Conservation (phyloP, 495 filamentous ascomycete species). For the Cercophora sp. region DNA sequence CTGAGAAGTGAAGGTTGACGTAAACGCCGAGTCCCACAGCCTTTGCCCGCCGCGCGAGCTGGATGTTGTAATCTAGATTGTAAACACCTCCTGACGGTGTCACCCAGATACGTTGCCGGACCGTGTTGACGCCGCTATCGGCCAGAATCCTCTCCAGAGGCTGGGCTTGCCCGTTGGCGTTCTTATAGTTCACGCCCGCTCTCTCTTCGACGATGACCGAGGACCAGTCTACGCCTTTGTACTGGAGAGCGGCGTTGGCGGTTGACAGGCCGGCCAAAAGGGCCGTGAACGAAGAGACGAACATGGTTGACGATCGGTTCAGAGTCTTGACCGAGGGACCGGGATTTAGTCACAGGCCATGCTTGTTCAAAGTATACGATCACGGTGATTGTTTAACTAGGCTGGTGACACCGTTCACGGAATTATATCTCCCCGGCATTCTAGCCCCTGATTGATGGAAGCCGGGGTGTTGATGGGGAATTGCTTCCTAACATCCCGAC, state of each 20-base stretch:
- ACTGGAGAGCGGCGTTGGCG: slow-evolving; percentile 48
- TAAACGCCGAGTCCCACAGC: slow-evolving; percentile 62
- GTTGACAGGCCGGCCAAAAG: slow-evolving; percentile 18
- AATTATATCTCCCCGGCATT: neutral
- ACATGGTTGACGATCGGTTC: slow-evolving; percentile 13
- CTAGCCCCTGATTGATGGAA: slow-evolving; percentile 24
- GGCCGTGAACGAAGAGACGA: slow-evolving; percentile 12
- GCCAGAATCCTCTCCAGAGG: slow-evolving; percentile 61
- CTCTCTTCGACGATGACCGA: slow-evolving; percentile 63
- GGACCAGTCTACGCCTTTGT: slow-evolving; percentile 71
- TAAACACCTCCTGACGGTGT: slow-evolving; percentile 63
- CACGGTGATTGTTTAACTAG: too few relatives aligned
- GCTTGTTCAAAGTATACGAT: too few relatives aligned
- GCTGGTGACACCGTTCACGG: too few relatives aligned
- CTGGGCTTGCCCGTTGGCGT: slow-evolving; percentile 45
- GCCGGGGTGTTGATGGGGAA: neutral
- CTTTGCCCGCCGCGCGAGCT: slow-evolving; percentile 60
- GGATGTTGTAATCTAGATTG: slow-evolving; percentile 64
- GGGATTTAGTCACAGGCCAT: neutral
- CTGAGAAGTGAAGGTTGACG: slow-evolving; percentile 66
- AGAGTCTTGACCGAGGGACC: neutral
- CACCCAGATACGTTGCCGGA: slow-evolving; percentile 72
- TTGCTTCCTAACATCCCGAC: neutral
- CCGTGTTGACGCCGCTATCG: slow-evolving; percentile 62
- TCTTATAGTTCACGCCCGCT: slow-evolving; percentile 57